A percentile compares a stretch with the other conserved stretches of the same genome.
Conservation (phyloP, 2,329 filamentous ascomycete genomes). For the Colletotrichum viniferum region DNA sequence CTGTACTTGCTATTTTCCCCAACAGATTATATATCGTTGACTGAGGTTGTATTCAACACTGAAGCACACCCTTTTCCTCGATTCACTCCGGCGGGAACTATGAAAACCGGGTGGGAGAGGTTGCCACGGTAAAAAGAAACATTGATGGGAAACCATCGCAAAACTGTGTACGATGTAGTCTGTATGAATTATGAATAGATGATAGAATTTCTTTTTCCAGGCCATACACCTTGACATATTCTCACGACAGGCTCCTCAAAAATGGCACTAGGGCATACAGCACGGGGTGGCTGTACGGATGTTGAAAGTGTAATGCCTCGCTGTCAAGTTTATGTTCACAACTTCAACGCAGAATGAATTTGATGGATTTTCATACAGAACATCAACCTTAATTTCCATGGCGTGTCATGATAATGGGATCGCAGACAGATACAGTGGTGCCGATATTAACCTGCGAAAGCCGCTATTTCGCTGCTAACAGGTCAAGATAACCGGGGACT, state of each 20-base stretch:
- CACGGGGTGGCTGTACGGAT: too few relatives aligned
- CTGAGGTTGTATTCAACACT: constrained; percentile 90
- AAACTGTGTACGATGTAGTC: neutral
- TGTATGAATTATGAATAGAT: neutral
- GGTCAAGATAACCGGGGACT: neutral
- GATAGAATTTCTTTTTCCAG: neutral
- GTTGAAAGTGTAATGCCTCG: too few relatives aligned
- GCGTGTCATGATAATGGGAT: neutral
- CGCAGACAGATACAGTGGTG: neutral
- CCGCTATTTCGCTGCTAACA: neutral
- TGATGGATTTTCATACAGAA: neutral
- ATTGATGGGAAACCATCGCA: too few relatives aligned
- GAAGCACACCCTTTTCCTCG: constrained; percentile 90
- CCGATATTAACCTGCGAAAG: neutral
- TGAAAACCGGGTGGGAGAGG: constrained; percentile 81
- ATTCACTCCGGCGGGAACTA: constrained; percentile 79
- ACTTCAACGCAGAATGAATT: neutral
- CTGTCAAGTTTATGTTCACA: neutral
- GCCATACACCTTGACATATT: neutral
- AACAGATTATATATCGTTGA: constrained; percentile 76
- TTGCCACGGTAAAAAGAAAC: constrained; percentile 55
- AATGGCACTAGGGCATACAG: too few relatives aligned
- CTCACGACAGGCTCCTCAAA: neutral
- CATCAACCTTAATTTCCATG: neutral
- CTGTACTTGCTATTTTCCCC: constrained; percentile 89